A percentile compares a stretch with the other conserved stretches of the same genome.
Conservation (phyloP, 371 early-diverging fungal genomes). For the Fennellomyces sp. region DNA sequence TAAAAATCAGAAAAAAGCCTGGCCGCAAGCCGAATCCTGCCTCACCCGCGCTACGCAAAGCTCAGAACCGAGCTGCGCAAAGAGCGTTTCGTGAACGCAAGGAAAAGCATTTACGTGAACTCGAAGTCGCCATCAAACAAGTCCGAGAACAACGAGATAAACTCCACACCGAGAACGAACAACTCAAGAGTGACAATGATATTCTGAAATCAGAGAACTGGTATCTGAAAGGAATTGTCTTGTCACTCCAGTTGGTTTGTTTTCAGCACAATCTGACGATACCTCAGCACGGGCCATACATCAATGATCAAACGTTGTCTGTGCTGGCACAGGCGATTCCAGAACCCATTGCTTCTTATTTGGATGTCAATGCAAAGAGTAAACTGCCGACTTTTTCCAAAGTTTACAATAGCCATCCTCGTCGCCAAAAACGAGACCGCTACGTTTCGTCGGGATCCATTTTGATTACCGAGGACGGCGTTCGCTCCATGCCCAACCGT, state of each 20-base stretch:
- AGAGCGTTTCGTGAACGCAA: slow-evolving; percentile 84
- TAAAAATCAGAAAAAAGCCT: slow-evolving; percentile 70
- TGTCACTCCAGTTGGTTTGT: slow-evolving; percentile 56
- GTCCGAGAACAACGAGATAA: slow-evolving; percentile 64
- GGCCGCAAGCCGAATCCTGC: slow-evolving; percentile 85
- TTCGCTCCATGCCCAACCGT: slow-evolving; percentile 16
- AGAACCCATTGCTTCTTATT: slow-evolving; percentile 42
- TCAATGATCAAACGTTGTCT: slow-evolving; percentile 43
- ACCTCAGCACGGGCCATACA: slow-evolving; percentile 47
- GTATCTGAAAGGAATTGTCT: slow-evolving; percentile 59
- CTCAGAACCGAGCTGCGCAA: slow-evolving; percentile 85
- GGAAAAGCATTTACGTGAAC: slow-evolving; percentile 69
- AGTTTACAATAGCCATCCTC: slow-evolving; percentile 18
- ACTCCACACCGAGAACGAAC: slow-evolving; percentile 49
- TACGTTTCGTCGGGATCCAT: slow-evolving; percentile 34
- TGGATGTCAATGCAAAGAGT: slow-evolving; percentile 43
- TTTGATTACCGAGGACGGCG: slow-evolving; percentile 35
- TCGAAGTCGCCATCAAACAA: slow-evolving; percentile 69
- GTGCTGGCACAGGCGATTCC: slow-evolving; percentile 46
- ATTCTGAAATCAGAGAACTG: slow-evolving; percentile 66
- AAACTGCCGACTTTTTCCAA: slow-evolving; percentile 35
- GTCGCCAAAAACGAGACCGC: slow-evolving; percentile 24
- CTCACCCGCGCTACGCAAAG: slow-evolving; percentile 75
- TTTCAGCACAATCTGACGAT: slow-evolving; percentile 48
- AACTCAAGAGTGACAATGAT: slow-evolving; percentile 56